Conservation (phyloP, 148 eudicot species). For the Heliamphora exappendiculata region DNA sequence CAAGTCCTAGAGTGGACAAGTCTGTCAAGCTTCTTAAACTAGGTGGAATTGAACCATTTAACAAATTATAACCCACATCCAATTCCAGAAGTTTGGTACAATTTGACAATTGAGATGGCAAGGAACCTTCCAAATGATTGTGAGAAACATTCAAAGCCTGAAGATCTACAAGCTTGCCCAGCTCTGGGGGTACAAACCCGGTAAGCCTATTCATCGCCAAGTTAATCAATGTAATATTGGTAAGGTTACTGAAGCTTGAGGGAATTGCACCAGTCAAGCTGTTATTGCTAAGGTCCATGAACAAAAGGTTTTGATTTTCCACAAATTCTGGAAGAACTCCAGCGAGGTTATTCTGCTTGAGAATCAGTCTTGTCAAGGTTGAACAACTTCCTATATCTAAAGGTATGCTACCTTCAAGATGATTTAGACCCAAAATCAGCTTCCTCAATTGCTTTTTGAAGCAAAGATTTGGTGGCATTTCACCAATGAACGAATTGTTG, state of each 20-base stretch:
- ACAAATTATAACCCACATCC: slow-evolving; percentile 43
- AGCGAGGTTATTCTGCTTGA: slow-evolving; percentile 49
- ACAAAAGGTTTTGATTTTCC: slow-evolving; percentile 22
- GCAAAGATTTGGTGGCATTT: slow-evolving; percentile 66
- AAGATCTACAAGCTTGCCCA: slow-evolving; percentile 49
- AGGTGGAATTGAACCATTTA: slow-evolving; percentile 53
- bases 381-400: slow-evolving; percentile 53
- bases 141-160: slow-evolving; percentile 40
- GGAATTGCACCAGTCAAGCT: slow-evolving; percentile 47
- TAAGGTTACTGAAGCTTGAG: slow-evolving; percentile 40
- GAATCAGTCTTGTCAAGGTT: slow-evolving; percentile 47
- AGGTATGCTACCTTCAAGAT: slow-evolving; percentile 59
- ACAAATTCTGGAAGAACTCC: slow-evolving; percentile 61
- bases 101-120: slow-evolving; percentile 49
- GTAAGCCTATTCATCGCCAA: slow-evolving; percentile 50
- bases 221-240: slow-evolving; percentile 35
- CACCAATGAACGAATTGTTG: slow-evolving; percentile 51
- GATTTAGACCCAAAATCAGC: slow-evolving; percentile 46
- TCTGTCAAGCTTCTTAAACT: slow-evolving; percentile 34
- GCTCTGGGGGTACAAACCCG: slow-evolving; percentile 49
- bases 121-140: slow-evolving; percentile 47
- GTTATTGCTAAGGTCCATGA: slow-evolving; percentile 58
- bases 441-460: slow-evolving; percentile 32
- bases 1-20: slow-evolving; percentile 37
- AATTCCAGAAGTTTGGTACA: slow-evolving; percentile 36